Evolutionary conservation across 2,329 filamentous ascomycete species (phyloP).

Genomic region (Clarireedia hainanense): DNA sequence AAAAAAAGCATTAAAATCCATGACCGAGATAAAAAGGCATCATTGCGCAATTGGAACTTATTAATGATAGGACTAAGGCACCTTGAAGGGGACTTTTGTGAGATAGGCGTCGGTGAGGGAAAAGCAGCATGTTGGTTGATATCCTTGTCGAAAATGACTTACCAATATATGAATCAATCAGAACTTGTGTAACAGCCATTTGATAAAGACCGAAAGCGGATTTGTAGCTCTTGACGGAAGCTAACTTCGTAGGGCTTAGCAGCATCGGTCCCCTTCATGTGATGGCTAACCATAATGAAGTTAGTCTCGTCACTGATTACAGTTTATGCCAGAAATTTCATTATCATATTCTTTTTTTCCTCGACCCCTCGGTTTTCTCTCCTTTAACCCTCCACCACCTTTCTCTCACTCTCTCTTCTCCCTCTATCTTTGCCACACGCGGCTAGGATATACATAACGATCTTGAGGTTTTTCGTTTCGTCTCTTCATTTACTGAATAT

Average conservation of each 20-base stretch:
- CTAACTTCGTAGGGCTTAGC: neutral
- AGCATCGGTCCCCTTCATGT: neutral
- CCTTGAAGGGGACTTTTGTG: too few relatives aligned
- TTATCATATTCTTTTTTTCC: constrained; percentile 3
- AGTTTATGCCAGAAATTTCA: neutral
- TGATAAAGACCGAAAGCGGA: neutral
- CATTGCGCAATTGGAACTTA: neutral
- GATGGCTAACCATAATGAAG: neutral
- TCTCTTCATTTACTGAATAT: neutral
- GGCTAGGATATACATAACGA: constrained; percentile 22
- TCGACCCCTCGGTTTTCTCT: neutral
- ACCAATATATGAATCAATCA: neutral
- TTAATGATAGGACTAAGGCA: neutral
- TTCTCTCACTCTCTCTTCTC: constrained; percentile 11
- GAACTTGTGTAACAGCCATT: too few relatives aligned
- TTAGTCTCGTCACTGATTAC: neutral
- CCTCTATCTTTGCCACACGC: constrained; percentile 25
- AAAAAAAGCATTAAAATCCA: neutral
- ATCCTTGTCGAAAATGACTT: too few relatives aligned
- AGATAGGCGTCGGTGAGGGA: too few relatives aligned
- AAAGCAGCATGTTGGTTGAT: too few relatives aligned
- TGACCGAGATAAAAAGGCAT: too few relatives aligned
- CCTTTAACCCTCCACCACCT: constrained; percentile 10
- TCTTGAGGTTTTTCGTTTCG: constrained; percentile 10
- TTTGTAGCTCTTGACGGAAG: too few relatives aligned